A percentile compares a stretch with the other conserved stretches of the same genome.
Evolutionary conservation across 129 eudicot genomes (phyloP).

Genomic region (Ambrosia artemisiifolia): DNA sequence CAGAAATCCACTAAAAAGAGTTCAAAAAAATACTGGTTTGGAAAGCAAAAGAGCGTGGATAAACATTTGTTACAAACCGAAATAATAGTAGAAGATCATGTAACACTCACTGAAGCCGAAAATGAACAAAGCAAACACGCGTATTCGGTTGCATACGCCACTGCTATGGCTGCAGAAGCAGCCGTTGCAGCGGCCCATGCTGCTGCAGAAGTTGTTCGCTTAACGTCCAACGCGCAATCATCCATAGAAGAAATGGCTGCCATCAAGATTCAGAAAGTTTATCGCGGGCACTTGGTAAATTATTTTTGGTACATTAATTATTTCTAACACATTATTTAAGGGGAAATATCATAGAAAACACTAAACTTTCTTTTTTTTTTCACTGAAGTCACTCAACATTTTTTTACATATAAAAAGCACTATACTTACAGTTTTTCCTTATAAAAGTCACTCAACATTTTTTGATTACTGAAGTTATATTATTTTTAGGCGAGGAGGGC

Average conservation of each 20-base stretch:
- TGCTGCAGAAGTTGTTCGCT: conserved; percentile 69
- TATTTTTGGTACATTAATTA: neutral
- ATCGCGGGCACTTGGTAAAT: conserved; percentile 60
- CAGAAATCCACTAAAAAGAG: conserved; percentile 42
- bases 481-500: conserved; percentile 60
- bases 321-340: neutral
- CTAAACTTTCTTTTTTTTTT: no score
- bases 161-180: conserved; percentile 72
- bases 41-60: conserved; percentile 42
- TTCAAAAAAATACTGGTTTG: conserved; percentile 55
- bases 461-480: neutral
- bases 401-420: no score
- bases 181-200: conserved; percentile 73
- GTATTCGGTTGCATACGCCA: conserved; percentile 67
- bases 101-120: conserved; percentile 35
- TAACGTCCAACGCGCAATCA: conserved; percentile 40
- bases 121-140: conserved; percentile 67
- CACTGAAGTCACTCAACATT: no score
- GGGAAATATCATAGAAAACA: no score
- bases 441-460: no score
- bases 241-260: conserved; percentile 52
- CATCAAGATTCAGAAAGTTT: conserved; percentile 59
- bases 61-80: conserved; percentile 27
- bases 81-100: conserved; percentile 16
- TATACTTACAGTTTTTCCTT: no score